Base-by-base conservation (phyloP, 1,284 basidiomycete species). In the Melampsora abietis-canadensis region DNA sequence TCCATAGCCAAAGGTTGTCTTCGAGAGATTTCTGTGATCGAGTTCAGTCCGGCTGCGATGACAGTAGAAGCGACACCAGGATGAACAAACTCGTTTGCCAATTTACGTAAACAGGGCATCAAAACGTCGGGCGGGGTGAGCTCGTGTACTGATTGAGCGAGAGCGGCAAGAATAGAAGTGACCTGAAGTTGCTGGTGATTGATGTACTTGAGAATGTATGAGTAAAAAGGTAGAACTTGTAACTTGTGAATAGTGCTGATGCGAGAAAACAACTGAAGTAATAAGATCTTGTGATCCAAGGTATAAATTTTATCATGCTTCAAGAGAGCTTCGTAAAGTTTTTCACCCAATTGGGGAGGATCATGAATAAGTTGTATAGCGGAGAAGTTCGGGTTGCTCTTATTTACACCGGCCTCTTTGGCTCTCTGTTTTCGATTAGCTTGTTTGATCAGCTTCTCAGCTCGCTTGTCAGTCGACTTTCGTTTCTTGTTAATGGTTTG, bases 181-280 rank as follows among this genome's bases (percentile, higher is more conserved):
- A 98, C 90, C 77, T 92, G 90, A 31, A 96, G 88, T 83, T 98
- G 96, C 81, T 93, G 91, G 81, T 96, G 89, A 4, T 89, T 88
- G 78, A 98, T 88, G 83, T 97, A 98, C 82, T 87, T 87, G 85
- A 96, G 86, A 81, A 97, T 88, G 84, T 97, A 98, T 21, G 92
- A 92, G 85, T 98, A 99, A 84, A 98, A 97, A n/a, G 90, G 88
- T 66, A 98, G 88, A 46, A 98, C 89, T 81, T 90, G 93, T 76
- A 96, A 88, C 82, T 94, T 94, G 85, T 98, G 95, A 1, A 87
- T 84, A 48, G 92, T 91, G 88, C 94, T 95, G 68, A 98, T 90
- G 65, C 96, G 89, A n/a, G 92, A 91, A 66, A 98, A 87, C 51
- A 99, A 89, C 82, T 98, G 94, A 92, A 98, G 96, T 80, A 97